Percentiles rank a stretch among this genome's conserved stretches.
These are phyloP conservation scores for Claviceps sp. DNA, from an alignment of 2,329 filamentous ascomycete genomes.

Conservation along the genomic window DNA sequence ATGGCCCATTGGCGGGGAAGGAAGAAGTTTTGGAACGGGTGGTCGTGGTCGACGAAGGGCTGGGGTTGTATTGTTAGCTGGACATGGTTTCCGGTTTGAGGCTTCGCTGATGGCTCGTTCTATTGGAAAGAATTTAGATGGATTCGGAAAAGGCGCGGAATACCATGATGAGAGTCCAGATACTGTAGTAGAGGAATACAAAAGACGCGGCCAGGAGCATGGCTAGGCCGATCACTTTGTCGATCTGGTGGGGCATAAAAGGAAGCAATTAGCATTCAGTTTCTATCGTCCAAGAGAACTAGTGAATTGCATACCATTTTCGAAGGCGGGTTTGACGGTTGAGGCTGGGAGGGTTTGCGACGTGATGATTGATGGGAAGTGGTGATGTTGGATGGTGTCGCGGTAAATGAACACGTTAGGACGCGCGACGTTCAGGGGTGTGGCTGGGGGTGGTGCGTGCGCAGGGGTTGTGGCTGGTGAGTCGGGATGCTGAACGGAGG, in stretches of 20 bases:
- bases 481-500: not conserved
- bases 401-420: not conserved
- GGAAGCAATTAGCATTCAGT: not conserved
- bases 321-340: not conserved
- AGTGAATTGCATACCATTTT: not conserved
- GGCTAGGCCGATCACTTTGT: constrained; percentile 62
- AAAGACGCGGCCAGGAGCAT: constrained; percentile 53
- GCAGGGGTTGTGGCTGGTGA: not conserved
- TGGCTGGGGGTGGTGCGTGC: not conserved
- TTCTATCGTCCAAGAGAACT: no score
- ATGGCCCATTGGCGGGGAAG: constrained; percentile 97
- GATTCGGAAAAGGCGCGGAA: constrained; percentile 5
- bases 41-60: constrained; percentile 94
- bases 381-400: not conserved
- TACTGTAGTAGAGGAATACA: constrained; percentile 75
- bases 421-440: not conserved
- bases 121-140: not conserved
- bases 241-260: constrained; percentile 48
- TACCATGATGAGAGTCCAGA: constrained; percentile 98
- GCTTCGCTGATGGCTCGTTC: no score
- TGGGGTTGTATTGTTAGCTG: constrained; percentile 23
- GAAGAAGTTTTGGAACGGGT: constrained; percentile 89
- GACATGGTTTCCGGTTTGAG: not conserved
- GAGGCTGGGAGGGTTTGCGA: no score
- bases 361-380: not conserved